Conservation (phyloP, 2,329 filamentous ascomycete species). For the Ophiostoma ulmi region DNA sequence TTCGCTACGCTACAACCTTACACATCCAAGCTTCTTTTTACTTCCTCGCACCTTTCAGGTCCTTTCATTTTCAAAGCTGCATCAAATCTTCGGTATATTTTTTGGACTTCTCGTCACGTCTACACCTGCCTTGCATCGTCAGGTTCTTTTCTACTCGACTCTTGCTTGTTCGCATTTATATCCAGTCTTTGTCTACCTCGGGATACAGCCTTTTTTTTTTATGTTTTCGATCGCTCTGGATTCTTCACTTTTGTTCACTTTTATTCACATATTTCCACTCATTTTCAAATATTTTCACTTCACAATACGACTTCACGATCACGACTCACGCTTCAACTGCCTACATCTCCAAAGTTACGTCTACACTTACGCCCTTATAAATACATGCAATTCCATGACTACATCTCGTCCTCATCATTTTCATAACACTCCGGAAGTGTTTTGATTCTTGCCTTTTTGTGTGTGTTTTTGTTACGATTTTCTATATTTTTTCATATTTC, state of each 20-base stretch:
- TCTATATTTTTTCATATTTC: not conserved
- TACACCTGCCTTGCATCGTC: not conserved
- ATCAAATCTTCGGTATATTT: not conserved
- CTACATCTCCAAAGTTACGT: not conserved
- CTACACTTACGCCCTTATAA: not conserved
- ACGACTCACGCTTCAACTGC: conserved; percentile 3
- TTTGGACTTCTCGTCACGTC: not conserved
- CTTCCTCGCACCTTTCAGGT: not conserved
- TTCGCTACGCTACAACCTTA: not conserved
- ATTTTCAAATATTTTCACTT: not conserved
- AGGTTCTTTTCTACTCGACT: not conserved
- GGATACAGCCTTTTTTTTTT: not conserved
- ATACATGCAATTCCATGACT: not conserved
- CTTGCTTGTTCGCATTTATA: not conserved
- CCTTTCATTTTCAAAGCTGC: not conserved
- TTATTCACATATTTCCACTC: not conserved
- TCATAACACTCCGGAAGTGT: not conserved
- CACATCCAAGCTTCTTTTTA: not conserved
- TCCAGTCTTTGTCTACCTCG: not conserved
- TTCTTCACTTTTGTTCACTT: not conserved
- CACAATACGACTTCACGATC: not conserved
- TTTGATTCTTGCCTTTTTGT: not conserved
- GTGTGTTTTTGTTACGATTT: not conserved
- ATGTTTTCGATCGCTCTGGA: not conserved
- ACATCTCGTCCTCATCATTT: not conserved